Conservation (phyloP, 352 stramenopile species). For the Phytopythium cucurbitacearum region DNA sequence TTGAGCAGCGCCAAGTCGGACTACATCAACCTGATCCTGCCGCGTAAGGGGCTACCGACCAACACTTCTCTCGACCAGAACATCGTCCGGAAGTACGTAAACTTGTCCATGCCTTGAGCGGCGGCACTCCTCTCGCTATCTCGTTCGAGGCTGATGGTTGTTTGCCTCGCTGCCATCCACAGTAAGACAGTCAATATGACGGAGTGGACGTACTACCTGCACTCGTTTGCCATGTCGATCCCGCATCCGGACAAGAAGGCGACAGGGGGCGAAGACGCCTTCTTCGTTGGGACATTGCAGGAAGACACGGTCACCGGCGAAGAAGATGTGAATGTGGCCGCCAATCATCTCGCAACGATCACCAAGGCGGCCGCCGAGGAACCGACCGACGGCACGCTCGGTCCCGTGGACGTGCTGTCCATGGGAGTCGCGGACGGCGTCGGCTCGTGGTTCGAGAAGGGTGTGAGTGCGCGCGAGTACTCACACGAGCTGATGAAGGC, state of each 20-base stretch:
- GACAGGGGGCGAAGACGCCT: constrained; percentile 89
- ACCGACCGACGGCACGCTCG: constrained; percentile 33
- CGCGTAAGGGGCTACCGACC: constrained; percentile 70
- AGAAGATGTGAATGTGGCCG: constrained; percentile 16
- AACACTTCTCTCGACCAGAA: constrained; percentile 58
- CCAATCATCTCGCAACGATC: constrained; percentile 1
- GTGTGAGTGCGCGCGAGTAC: constrained; percentile 77
- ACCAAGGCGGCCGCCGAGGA: constrained; percentile 10
- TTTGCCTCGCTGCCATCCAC: not conserved
- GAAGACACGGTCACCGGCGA: constrained; percentile 14
- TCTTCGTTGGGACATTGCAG: constrained; percentile 87
- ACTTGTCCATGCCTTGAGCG: not conserved
- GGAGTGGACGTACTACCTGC: constrained; percentile 60
- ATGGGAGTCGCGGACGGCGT: constrained; percentile 95
- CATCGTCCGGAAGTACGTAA: constrained; percentile 29
- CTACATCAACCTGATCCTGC: constrained; percentile 86
- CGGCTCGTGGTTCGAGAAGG: constrained; percentile 94
- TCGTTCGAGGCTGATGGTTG: not conserved
- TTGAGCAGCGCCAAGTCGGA: constrained; percentile 79
- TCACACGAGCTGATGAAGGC: constrained; percentile 75
- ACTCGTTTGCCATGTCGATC: constrained; percentile 73
- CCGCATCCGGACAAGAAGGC: constrained; percentile 70
- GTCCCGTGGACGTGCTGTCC: constrained; percentile 80
- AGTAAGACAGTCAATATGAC: constrained; percentile 26
- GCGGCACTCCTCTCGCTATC: not conserved